Evolutionary conservation across 2,329 filamentous ascomycete species (phyloP).

Genomic region (Cryphonectria parasitica): DNA sequence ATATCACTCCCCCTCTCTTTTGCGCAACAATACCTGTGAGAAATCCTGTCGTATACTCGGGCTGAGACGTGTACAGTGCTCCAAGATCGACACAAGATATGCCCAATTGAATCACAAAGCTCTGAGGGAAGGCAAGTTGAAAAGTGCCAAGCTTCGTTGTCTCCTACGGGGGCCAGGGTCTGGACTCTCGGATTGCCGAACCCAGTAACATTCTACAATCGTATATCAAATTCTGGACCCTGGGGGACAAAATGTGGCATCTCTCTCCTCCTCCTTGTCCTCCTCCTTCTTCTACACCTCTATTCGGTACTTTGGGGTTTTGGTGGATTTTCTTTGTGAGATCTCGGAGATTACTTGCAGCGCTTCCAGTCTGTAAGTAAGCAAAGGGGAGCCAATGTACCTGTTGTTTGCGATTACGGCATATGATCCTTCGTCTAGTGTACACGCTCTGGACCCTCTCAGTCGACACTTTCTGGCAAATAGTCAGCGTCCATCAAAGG

Average conservation of each 20-base stretch:
- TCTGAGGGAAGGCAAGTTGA: not conserved
- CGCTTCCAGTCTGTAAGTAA: not conserved
- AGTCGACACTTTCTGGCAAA: not conserved
- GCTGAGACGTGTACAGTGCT: not conserved
- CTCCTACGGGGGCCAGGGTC: not conserved
- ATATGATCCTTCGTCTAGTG: not conserved
- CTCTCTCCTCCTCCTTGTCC: not conserved
- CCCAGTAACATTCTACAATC: not conserved
- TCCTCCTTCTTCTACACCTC: not conserved
- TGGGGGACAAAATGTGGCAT: not conserved
- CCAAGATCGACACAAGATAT: not conserved
- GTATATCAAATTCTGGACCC: not conserved
- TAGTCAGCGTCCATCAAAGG: not conserved
- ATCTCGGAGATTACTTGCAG: not conserved
- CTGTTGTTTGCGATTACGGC: not conserved
- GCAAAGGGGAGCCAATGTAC: not conserved
- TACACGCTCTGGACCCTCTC: not conserved
- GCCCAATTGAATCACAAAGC: not conserved
- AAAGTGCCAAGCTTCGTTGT: not conserved
- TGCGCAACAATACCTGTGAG: not conserved
- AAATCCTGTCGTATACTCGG: not conserved
- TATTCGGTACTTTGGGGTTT: not conserved
- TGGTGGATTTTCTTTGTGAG: not conserved
- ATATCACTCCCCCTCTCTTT: not conserved
- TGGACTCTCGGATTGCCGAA: not conserved